These are phyloP conservation scores for Pezicula radicicola DNA, from an alignment of 2,329 filamentous ascomycete genomes.

Conservation along the genomic window DNA sequence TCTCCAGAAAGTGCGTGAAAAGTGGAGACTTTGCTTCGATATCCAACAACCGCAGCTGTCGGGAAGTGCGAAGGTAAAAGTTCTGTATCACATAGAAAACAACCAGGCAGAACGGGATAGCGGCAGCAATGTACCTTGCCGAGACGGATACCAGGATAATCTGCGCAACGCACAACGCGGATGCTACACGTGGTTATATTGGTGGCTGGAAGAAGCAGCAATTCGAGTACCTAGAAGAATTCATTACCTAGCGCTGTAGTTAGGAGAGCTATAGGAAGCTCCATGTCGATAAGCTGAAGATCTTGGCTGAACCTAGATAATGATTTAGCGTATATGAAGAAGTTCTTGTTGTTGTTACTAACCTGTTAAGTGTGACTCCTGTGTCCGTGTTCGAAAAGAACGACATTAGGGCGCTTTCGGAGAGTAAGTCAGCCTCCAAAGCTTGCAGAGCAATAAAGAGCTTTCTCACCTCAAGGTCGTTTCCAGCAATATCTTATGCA, in stretches of 20 bases:
- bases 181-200: too few species aligned
- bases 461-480: not conserved
- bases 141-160: conserved; percentile 1
- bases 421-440: not conserved
- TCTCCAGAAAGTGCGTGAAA: conserved; percentile 41
- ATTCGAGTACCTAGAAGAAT: conserved; percentile 10
- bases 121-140: conserved; percentile 1
- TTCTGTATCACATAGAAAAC: conserved; percentile 26
- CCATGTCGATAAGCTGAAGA: conserved; percentile 5
- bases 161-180: not conserved
- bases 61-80: conserved; percentile 41
- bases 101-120: conserved; percentile 1
- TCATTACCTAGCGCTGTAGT: conserved; percentile 3
- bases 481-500: not conserved
- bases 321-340: not conserved
- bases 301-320: conserved; percentile 7
- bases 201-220: too few species aligned
- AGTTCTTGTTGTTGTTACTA: not conserved
- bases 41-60: conserved; percentile 42
- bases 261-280: conserved; percentile 15
- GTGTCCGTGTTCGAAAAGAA: conserved; percentile 4
- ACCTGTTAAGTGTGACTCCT: not conserved
- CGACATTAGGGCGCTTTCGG: conserved; percentile 2
- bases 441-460: not conserved
- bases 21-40: conserved; percentile 38